Evolutionary conservation across 306 rosid genomes (phyloP).

Genomic region (Prunus kanzakura): DNA sequence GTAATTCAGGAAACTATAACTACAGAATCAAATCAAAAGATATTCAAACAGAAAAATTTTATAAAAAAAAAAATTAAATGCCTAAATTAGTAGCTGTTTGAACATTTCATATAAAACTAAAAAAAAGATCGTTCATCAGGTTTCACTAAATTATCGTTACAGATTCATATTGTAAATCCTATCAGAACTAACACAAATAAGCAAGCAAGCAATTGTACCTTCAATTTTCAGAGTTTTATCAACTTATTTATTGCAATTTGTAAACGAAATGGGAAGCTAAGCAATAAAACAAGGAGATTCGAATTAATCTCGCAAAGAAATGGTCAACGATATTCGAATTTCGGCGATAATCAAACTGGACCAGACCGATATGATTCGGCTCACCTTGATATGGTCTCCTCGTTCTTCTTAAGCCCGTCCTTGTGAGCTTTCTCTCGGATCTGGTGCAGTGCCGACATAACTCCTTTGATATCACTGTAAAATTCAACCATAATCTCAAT

Average conservation of each 20-base stretch:
- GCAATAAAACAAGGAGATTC: neutral
- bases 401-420: slow-evolving; percentile 94
- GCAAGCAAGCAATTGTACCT: neutral
- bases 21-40: neutral
- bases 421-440: slow-evolving; percentile 79
- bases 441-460: slow-evolving; percentile 77
- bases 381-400: slow-evolving; percentile 89
- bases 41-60: neutral
- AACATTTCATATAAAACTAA: no score
- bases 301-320: neutral
- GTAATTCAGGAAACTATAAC: slow-evolving; percentile 7
- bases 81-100: neutral
- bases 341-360: neutral
- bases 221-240: neutral
- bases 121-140: no score
- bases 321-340: neutral
- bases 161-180: neutral
- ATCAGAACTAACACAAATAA: neutral
- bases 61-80: neutral
- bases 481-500: slow-evolving; percentile 15
- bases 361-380: neutral
- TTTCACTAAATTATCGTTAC: no score
- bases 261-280: neutral
- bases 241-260: neutral
- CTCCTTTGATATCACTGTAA: slow-evolving; percentile 74